phyloP scores from a whole-genome alignment of 2,329 filamentous ascomycete species.

The Penicillium oxalicum region DNA sequence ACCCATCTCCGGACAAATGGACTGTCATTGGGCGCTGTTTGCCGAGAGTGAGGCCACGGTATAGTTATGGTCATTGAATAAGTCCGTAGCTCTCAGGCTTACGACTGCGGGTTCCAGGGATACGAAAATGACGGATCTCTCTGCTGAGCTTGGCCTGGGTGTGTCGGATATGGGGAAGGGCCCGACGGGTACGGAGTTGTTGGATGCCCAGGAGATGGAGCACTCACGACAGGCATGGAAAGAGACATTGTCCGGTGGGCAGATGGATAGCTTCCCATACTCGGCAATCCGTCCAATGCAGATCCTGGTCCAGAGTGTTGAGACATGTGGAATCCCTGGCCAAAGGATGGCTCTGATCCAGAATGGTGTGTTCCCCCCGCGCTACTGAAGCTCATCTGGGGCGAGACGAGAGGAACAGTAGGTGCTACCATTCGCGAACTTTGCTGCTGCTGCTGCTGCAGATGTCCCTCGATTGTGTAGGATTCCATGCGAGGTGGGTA shows the following conservation, averaged over 20 bases:
- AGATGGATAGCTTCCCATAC: neutral
- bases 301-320: slow-evolving; percentile 5
- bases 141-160: slow-evolving; percentile 5
- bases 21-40: too few species aligned
- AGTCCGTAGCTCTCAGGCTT: neutral
- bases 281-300: slow-evolving; percentile 10
- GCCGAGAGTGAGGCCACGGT: too few species aligned
- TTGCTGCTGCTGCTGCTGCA: slow-evolving; percentile 8
- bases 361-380: slow-evolving; percentile 13
- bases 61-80: neutral
- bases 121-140: slow-evolving; percentile 12
- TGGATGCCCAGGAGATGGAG: slow-evolving; percentile 2
- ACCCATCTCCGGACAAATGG: too few species aligned
- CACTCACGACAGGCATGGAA: slow-evolving; percentile 6
- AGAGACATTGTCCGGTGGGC: slow-evolving; percentile 20
- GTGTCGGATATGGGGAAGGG: slow-evolving; percentile 4
- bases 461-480: slow-evolving; percentile 15
- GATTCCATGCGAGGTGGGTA: slow-evolving; percentile 22
- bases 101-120: slow-evolving; percentile 12
- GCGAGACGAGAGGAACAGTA: slow-evolving; percentile 9
- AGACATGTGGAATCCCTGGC: slow-evolving; percentile 14
- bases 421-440: slow-evolving; percentile 6
- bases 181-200: slow-evolving; percentile 10
- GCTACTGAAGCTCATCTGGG: slow-evolving; percentile 20
- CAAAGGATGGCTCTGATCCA: slow-evolving; percentile 16